These are phyloP conservation scores for Fagopyrum esculentum DNA, from an alignment of 148 eudicot species.

Conservation along the genomic window DNA sequence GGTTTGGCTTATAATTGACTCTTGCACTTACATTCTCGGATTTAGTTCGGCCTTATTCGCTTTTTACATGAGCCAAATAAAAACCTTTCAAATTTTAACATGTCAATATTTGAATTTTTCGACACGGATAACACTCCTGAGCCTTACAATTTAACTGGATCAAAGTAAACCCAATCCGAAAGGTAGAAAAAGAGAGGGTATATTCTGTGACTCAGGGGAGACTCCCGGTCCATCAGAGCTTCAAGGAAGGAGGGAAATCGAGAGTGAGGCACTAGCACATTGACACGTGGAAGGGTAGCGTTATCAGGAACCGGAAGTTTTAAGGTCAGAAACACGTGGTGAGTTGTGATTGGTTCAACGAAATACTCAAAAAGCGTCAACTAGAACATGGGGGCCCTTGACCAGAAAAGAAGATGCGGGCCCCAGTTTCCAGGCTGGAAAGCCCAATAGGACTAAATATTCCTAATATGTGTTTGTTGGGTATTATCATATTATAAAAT, in stretches of 20 bases:
- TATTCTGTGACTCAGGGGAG: neutral
- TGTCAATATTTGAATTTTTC: too few relatives aligned
- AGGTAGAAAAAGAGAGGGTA: neutral
- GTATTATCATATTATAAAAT: too few relatives aligned
- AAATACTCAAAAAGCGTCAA: neutral
- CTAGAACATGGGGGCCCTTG: neutral
- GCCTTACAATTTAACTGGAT: neutral
- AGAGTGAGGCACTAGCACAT: neutral
- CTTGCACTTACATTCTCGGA: too few relatives aligned
- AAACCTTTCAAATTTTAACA: too few relatives aligned
- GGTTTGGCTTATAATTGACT: too few relatives aligned
- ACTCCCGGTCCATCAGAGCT: neutral
- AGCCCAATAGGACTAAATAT: neutral
- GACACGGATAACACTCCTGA: neutral
- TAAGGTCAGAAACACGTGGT: neutral
- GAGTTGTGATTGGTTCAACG: neutral
- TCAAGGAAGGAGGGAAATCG: slow-evolving; percentile 5
- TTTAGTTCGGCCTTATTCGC: too few relatives aligned
- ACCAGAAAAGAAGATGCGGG: neutral
- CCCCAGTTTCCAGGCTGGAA: slow-evolving; percentile 1
- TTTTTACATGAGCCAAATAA: too few relatives aligned
- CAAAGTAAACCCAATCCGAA: neutral
- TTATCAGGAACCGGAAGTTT: neutral
- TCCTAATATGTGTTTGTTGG: neutral
- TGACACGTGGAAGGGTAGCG: slow-evolving; percentile 6